Conservation (phyloP, 1,284 basidiomycete genomes). For the Leccinum huronense region DNA sequence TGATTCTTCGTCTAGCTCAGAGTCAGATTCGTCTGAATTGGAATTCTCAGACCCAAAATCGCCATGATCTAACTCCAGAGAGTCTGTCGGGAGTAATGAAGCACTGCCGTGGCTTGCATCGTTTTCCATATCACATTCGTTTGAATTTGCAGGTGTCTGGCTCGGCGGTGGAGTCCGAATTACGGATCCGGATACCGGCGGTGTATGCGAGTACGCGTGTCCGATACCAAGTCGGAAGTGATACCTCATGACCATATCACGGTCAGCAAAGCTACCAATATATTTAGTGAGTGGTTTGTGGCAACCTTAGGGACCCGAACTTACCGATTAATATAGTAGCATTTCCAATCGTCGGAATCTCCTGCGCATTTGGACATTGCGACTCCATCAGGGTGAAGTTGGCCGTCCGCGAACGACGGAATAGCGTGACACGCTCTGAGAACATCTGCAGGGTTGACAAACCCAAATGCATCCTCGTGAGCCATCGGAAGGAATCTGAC, state of each 20-base stretch:
- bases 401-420: neutral
- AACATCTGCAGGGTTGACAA: neutral
- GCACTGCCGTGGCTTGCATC: neutral
- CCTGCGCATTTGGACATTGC: neutral
- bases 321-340: neutral
- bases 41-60: neutral
- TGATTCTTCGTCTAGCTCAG: neutral
- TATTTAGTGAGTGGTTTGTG: too few species aligned
- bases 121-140: neutral
- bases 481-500: constrained; percentile 11
- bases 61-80: neutral
- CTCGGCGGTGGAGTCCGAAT: neutral
- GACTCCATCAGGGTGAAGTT: neutral
- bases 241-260: neutral
- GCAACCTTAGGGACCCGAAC: too few species aligned
- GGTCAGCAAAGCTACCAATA: neutral
- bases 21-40: neutral
- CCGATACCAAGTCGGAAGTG: neutral
- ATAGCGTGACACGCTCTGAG: neutral
- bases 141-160: neutral
- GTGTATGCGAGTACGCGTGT: neutral
- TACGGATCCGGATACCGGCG: neutral
- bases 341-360: neutral
- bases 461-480: neutral
- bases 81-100: neutral